These are phyloP conservation scores for Tylopilus felleus DNA, from an alignment of 768 basidiomycete species.

Conservation along the genomic window DNA sequence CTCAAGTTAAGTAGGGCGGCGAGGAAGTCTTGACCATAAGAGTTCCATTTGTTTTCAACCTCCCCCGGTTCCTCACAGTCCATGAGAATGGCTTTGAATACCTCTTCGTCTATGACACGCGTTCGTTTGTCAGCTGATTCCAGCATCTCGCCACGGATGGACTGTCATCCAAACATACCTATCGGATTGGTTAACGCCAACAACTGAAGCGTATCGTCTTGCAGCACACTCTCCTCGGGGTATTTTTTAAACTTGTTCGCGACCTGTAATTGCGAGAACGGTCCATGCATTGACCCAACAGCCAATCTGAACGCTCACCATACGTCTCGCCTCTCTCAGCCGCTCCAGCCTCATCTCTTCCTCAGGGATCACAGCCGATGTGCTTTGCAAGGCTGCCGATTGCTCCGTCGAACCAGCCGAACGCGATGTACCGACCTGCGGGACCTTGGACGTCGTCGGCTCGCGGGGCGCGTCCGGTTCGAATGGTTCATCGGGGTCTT, in stretches of 20 bases:
- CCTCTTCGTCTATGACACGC: conserved; percentile 10
- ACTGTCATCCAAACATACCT: conserved; percentile 8
- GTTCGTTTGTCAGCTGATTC: neutral
- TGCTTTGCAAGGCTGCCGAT: neutral
- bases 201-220: conserved; percentile 25
- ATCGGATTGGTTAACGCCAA: conserved; percentile 19
- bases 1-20: conserved; percentile 10
- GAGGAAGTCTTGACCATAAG: conserved; percentile 21
- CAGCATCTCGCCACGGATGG: too few species aligned
- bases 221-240: conserved; percentile 13
- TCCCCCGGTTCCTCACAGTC: conserved; percentile 17
- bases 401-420: neutral
- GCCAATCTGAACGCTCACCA: conserved; percentile 9
- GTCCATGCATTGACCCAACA: neutral
- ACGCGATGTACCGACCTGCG: conserved; percentile 13
- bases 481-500: conserved; percentile 22
- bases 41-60: conserved; percentile 18
- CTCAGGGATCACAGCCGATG: neutral
- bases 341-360: conserved; percentile 16
- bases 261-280: conserved; percentile 15
- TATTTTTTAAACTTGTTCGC: conserved; percentile 1
- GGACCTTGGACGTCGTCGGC: conserved; percentile 5
- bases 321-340: conserved; percentile 19
- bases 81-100: conserved; percentile 11
- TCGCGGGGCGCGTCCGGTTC: conserved; percentile 14